These are phyloP conservation scores for Trichoderma erinaceum DNA, from an alignment of 495 filamentous ascomycete genomes.

Conservation along the genomic window DNA sequence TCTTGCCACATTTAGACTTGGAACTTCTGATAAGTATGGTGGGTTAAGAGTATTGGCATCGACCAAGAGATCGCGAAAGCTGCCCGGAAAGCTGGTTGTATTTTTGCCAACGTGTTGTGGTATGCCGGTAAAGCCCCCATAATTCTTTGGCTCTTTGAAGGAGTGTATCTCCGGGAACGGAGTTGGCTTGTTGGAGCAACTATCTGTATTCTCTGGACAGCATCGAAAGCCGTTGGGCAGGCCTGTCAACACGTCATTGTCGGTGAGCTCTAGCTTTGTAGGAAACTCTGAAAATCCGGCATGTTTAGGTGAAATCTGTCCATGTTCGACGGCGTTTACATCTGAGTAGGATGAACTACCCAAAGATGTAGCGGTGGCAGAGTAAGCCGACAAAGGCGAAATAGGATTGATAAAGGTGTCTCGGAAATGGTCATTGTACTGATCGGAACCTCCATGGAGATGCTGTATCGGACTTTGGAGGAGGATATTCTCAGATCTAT, in stretches of 20 bases:
- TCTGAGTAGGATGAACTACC: background rate
- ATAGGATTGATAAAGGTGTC: background rate
- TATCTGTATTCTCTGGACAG: background rate
- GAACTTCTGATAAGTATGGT: background rate
- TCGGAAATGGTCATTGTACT: background rate
- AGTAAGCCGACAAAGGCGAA: background rate
- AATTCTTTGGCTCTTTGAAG: background rate
- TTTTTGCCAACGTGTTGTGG: background rate
- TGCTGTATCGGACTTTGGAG: background rate
- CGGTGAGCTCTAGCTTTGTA: background rate
- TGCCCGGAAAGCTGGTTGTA: background rate
- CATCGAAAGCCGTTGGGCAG: background rate
- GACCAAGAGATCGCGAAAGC: background rate
- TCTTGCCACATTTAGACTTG: background rate
- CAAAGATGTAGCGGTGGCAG: background rate
- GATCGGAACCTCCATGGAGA: background rate
- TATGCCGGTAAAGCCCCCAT: too few relatives aligned
- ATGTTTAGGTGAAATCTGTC: background rate
- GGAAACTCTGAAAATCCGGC: background rate
- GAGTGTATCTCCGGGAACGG: background rate
- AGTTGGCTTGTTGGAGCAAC: background rate
- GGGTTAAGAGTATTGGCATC: background rate
- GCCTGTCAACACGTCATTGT: background rate
- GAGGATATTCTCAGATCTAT: background rate
- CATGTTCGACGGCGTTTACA: background rate